Conservation (phyloP, 2,329 filamentous ascomycete genomes). For the Colletotrichum gloeosporioides region DNA sequence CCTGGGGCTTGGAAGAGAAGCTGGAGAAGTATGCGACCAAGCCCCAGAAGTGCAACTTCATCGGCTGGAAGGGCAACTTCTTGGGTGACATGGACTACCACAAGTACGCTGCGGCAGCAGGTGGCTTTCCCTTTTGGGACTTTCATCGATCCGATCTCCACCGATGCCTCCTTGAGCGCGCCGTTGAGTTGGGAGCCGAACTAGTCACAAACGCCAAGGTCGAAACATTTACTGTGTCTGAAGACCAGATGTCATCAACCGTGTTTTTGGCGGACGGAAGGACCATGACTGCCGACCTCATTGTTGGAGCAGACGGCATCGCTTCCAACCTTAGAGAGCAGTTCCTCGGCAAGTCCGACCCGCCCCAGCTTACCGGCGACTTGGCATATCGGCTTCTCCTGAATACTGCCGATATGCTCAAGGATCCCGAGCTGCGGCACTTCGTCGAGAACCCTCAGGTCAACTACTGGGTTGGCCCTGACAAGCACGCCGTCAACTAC, state of each 20-base stretch:
- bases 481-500: conserved; percentile 32
- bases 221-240: conserved; percentile 14
- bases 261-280: conserved; percentile 27
- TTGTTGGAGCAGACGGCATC: conserved; percentile 51
- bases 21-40: conserved; percentile 22
- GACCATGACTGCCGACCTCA: conserved; percentile 38
- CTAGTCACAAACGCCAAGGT: conserved; percentile 7
- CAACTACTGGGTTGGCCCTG: conserved; percentile 32
- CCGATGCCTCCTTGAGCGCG: conserved; percentile 9
- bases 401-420: conserved; percentile 25
- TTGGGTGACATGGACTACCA: conserved; percentile 19
- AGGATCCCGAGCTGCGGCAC: conserved; percentile 25
- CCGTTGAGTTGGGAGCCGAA: conserved; percentile 12
- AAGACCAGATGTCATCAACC: not conserved
- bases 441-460: conserved; percentile 27
- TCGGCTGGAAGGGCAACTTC: conserved; percentile 22
- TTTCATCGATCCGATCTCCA: conserved; percentile 25
- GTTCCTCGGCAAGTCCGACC: conserved; percentile 8
- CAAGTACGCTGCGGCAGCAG: conserved; percentile 13
- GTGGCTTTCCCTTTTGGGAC: conserved; percentile 20
- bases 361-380: conserved; percentile 30
- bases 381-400: conserved; percentile 32
- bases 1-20: conserved; percentile 23
- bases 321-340: conserved; percentile 31
- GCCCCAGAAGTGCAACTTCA: conserved; percentile 14